Evolutionary conservation across 768 basidiomycete species (phyloP).

Genomic region (Termitomyces titanicus): DNA sequence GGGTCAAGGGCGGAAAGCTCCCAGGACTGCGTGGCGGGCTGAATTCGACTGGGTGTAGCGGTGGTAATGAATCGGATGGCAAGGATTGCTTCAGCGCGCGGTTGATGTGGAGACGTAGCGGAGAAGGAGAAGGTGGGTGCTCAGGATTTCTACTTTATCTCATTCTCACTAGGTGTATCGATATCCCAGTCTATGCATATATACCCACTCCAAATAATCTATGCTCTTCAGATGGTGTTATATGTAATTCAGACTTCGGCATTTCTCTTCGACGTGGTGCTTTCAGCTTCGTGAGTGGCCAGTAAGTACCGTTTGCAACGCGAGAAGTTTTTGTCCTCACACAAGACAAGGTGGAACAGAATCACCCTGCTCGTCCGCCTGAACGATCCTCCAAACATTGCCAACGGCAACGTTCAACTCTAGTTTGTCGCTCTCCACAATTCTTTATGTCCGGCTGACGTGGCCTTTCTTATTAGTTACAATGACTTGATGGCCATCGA

Average conservation of each 20-base stretch:
- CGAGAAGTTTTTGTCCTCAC: not conserved
- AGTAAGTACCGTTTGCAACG: constrained; percentile 40
- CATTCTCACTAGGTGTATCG: not conserved
- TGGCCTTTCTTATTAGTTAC: constrained; percentile 40
- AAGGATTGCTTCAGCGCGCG: constrained; percentile 69
- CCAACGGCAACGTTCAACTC: constrained; percentile 72
- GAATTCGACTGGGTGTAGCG: constrained; percentile 61
- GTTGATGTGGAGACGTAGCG: constrained; percentile 71
- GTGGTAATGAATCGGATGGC: constrained; percentile 62
- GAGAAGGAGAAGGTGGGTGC: constrained; percentile 63
- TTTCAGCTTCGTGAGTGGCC: constrained; percentile 58
- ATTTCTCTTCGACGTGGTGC: constrained; percentile 68
- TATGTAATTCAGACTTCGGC: constrained; percentile 74
- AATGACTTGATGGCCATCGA: constrained; percentile 63
- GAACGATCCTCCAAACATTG: constrained; percentile 61
- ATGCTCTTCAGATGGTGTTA: constrained; percentile 50
- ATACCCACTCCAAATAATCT: constrained; percentile 61
- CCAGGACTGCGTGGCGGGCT: constrained; percentile 73
- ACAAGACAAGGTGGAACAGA: constrained; percentile 54
- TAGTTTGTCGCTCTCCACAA: constrained; percentile 46
- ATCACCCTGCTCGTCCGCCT: constrained; percentile 75
- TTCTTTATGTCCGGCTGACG: not conserved
- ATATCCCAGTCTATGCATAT: constrained; percentile 76
- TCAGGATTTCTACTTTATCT: not conserved
- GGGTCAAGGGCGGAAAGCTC: constrained; percentile 74